phyloP scores from a whole-genome alignment of 108 stramenopile genomes.

The Asterionellopsis glacialis region DNA sequence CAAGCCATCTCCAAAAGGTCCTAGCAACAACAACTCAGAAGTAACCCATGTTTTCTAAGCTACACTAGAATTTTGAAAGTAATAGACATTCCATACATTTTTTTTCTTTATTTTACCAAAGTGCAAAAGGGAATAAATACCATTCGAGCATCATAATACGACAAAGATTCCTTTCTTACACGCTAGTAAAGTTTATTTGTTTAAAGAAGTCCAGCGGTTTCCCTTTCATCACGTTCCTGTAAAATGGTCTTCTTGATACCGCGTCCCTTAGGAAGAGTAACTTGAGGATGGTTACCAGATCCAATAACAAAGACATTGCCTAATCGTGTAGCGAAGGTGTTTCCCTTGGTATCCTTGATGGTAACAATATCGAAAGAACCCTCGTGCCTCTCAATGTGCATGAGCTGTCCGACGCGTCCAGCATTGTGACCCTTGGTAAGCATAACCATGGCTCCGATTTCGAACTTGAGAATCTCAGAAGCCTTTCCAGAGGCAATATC shows the following conservation, averaged over 20 bases:
- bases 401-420: conserved; percentile 95
- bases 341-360: conserved; percentile 95
- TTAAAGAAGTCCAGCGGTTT: conserved; percentile 77
- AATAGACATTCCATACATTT: too few relatives aligned
- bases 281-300: conserved; percentile 74
- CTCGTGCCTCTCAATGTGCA: conserved; percentile 97
- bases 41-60: too few relatives aligned
- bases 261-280: conserved; percentile 98
- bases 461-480: conserved; percentile 93
- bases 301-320: conserved; percentile 96
- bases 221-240: conserved; percentile 91
- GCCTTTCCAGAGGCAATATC: conserved; percentile 95
- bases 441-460: conserved; percentile 94
- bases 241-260: conserved; percentile 99
- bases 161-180: too few relatives aligned
- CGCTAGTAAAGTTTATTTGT: neutral
- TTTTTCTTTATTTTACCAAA: too few relatives aligned
- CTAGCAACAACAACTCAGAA: too few relatives aligned
- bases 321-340: conserved; percentile 95
- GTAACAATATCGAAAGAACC: conserved; percentile 98
- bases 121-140: too few relatives aligned
- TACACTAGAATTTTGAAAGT: too few relatives aligned
- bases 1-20: too few relatives aligned
- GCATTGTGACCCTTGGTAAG: conserved; percentile 95
- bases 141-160: too few relatives aligned